Evolutionary conservation across 116 monocot genomes (phyloP), one percentile per base, ranked within the genome.

Genomic region (Trichopus zeylanicus): DNA sequence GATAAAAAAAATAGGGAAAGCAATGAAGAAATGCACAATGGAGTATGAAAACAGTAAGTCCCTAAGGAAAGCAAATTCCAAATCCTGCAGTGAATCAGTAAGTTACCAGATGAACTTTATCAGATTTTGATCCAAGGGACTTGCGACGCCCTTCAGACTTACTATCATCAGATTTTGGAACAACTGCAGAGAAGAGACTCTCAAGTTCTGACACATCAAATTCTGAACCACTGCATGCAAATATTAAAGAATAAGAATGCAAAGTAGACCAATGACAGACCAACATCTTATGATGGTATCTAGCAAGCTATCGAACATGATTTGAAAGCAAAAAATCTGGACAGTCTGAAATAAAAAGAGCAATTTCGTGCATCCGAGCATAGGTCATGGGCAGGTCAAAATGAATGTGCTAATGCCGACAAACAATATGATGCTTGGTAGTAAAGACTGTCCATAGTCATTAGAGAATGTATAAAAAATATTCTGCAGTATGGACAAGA

Each of bases 151-250:
- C 78, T 21, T 73, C 76, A 61, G 82, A 77, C 51, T 89, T 86
- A 48, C 46, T 34, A 58, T 69, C 73, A 70, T 61, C 66, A 66
- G 64, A 13, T 67, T 99, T 99, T 57, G 80, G 78, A 62, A 83
- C 78, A 59, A 70, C 77, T 38, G 92, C 77, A 65, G 95, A 81
- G 69, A 98, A 98, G 39, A 98, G 85, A 34, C 47, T 70, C 68
- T 91, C 98, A 56, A 98, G 76, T 76, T 98, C 98, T 62, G 84
- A 77, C 38, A 91, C 92, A 76, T 98, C 98, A 78, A 98, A 91
- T 71, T 98, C 98, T 69, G 87, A 73, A 30, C 66, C 66, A 65
- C 98, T 98, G 70, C 65, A 78, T 49, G 26, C 53, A 70, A 66
- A 57, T 24, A 18, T 32, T 51, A 51, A 51, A 28, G 1, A 28